Evolutionary conservation across 2,329 filamentous ascomycete genomes (phyloP), one percentile per base, ranked within the genome.

Genomic region (Venturia aucupariae): DNA sequence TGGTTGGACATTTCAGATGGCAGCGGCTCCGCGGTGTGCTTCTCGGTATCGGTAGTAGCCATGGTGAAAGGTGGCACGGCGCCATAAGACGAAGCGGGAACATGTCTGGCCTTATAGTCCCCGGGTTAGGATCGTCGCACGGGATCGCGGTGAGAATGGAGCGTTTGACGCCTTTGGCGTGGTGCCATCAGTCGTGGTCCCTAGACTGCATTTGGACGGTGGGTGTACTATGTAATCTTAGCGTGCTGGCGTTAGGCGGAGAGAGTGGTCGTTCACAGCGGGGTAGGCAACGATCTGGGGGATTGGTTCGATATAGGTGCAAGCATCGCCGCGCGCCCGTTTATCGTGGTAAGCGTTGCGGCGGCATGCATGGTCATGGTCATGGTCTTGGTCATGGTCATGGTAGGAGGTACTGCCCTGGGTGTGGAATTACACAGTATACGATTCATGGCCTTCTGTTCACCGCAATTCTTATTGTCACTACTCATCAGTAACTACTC

Each of bases 251-350:
- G n/a, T n/a, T n/a, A n/a, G n/a, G n/a, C n/a, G n/a, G n/a, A n/a
- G n/a, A n/a, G 27, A 2, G 22, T 11, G 24, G 8, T 38, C 19
- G 30, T 35, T 57, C 17, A 13, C 30, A 35, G 51, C 51, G 51
- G 51, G 51, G 51, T 57, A 22, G 44, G 48, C 24, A 27, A 54
- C 30, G 27, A 57, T 38, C 51, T 57, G 51, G 51, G 51, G 51
- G n/a, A 57, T 57, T 57, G 51, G 51, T 19, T 32, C 30, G 19
- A 35, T 5, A 19, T n/a, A n/a, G n/a, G n/a, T n/a, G n/a, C 30
- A 35, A 38, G 30, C 30, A 57, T 8, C 51, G 19, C 35, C 27
- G 27, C 46, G 46, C 2, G 46, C 22, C 46, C n/a, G 46, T 27
- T 51, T 35, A 38, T 10, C 32, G 5, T 1, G 11, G 35, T 38